These are phyloP conservation scores for Lachancea kluyveri DNA, from an alignment of 805 yeast genomes.

Conservation along the genomic window DNA sequence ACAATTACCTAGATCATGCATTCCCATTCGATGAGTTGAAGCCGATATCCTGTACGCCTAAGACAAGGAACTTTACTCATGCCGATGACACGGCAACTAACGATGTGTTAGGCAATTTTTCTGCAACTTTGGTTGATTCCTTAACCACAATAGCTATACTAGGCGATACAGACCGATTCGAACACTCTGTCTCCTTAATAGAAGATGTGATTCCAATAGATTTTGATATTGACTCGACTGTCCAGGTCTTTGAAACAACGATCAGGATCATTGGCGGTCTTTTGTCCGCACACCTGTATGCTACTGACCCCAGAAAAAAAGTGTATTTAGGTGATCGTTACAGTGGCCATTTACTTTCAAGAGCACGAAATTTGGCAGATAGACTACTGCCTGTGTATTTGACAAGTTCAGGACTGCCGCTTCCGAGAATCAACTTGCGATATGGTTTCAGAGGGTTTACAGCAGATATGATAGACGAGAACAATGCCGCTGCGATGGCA, in stretches of 20 bases:
- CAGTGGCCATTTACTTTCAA: constrained; percentile 61
- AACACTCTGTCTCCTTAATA: constrained; percentile 37
- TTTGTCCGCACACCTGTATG: constrained; percentile 70
- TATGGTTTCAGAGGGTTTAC: constrained; percentile 46
- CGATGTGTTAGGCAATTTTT: constrained; percentile 81
- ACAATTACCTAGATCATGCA: constrained; percentile 58
- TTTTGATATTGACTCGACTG: constrained; percentile 62
- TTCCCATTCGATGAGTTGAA: constrained; percentile 78
- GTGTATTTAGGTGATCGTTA: constrained; percentile 41
- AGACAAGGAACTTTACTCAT: constrained; percentile 55
- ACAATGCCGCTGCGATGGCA: constrained; percentile 85
- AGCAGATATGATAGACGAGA: constrained; percentile 44
- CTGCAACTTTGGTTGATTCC: constrained; percentile 73
- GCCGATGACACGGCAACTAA: constrained; percentile 53
- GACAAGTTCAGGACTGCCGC: constrained; percentile 60
- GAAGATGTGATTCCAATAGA: constrained; percentile 25
- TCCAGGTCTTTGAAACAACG: constrained; percentile 84
- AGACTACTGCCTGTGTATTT: constrained; percentile 65
- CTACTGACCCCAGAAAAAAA: constrained; percentile 39
- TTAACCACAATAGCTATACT: constrained; percentile 73
- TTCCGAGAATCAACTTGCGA: constrained; percentile 69
- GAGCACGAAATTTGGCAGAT: constrained; percentile 74
- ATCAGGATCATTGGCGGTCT: constrained; percentile 81
- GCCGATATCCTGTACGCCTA: constrained; percentile 67
- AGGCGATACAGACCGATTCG: constrained; percentile 55